Evolutionary conservation across 176 grass and related monocot genomes (phyloP).

Genomic region (Oryza glumipatula): DNA sequence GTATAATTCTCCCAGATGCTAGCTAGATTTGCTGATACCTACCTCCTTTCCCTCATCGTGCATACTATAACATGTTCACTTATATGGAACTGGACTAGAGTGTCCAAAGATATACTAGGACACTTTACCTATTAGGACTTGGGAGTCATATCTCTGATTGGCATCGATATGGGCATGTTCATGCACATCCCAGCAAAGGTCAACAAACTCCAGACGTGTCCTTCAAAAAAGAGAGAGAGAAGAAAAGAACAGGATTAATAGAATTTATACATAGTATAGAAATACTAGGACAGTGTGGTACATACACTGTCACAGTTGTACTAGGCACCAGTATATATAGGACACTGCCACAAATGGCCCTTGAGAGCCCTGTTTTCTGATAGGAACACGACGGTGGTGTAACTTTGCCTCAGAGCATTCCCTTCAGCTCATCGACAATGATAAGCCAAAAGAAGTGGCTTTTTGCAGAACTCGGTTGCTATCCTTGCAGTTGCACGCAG

Average conservation of each 20-base stretch:
- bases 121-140: background rate
- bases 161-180: background rate
- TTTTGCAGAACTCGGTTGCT: conserved; percentile 50
- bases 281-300: conserved; percentile 11
- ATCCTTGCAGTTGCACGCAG: conserved; percentile 35
- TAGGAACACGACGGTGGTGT: conserved; percentile 28
- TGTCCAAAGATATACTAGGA: background rate
- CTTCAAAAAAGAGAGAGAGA: background rate
- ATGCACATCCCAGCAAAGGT: conserved; percentile 10
- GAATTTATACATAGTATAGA: background rate
- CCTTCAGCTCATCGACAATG: conserved; percentile 41
- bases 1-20: background rate
- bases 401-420: conserved; percentile 42
- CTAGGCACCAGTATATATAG: conserved; percentile 1
- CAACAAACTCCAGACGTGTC: background rate
- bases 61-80: background rate
- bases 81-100: background rate
- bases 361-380: conserved; percentile 32
- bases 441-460: conserved; percentile 61
- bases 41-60: background rate
- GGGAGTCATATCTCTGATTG: background rate
- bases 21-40: background rate
- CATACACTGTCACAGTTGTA: background rate
- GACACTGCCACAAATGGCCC: conserved; percentile 43
- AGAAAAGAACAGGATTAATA: background rate